phyloP scores from a whole-genome alignment of 345 rosid species.

The Microthlaspi erraticum region DNA sequence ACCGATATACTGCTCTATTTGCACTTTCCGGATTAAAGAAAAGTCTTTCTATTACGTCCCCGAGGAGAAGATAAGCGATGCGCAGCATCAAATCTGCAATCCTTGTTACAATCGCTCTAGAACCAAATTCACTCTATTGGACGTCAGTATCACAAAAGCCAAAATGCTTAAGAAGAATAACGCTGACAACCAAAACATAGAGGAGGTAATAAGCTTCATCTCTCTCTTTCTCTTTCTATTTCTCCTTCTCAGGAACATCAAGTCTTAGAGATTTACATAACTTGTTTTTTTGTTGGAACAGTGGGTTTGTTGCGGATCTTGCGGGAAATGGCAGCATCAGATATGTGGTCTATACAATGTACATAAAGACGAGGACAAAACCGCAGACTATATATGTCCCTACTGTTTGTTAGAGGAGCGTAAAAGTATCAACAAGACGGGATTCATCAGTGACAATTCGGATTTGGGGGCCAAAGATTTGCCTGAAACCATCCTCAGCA shows the following conservation, averaged over 20 bases:
- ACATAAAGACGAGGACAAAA: slow-evolving; percentile 47
- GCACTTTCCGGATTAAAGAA: slow-evolving; percentile 46
- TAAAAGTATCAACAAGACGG: slow-evolving; percentile 34
- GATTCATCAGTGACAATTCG: slow-evolving; percentile 26
- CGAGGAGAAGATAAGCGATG: slow-evolving; percentile 42
- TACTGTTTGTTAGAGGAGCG: slow-evolving; percentile 55
- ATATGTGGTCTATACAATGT: slow-evolving; percentile 68
- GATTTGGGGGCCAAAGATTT: slow-evolving; percentile 59
- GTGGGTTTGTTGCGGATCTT: slow-evolving; percentile 69
- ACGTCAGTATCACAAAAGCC: slow-evolving; percentile 43
- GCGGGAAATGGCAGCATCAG: slow-evolving; percentile 65
- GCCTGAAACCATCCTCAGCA: slow-evolving; percentile 58
- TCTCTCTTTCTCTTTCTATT: neutral
- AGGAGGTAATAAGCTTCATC: slow-evolving; percentile 48
- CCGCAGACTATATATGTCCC: slow-evolving; percentile 56
- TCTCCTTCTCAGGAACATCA: slow-evolving; percentile 7
- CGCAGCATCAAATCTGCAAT: slow-evolving; percentile 50
- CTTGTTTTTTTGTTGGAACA: slow-evolving; percentile 38
- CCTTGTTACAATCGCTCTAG: slow-evolving; percentile 44
- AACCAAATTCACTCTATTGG: slow-evolving; percentile 42
- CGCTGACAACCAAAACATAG: slow-evolving; percentile 43
- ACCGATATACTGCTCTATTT: slow-evolving; percentile 56
- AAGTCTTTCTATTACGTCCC: slow-evolving; percentile 47
- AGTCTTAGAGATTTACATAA: neutral
- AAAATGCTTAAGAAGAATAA: slow-evolving; percentile 49